Evolutionary conservation across 805 yeast species (phyloP), one percentile per base, ranked within the genome.

Genomic region (Candida arabinofermentans): DNA sequence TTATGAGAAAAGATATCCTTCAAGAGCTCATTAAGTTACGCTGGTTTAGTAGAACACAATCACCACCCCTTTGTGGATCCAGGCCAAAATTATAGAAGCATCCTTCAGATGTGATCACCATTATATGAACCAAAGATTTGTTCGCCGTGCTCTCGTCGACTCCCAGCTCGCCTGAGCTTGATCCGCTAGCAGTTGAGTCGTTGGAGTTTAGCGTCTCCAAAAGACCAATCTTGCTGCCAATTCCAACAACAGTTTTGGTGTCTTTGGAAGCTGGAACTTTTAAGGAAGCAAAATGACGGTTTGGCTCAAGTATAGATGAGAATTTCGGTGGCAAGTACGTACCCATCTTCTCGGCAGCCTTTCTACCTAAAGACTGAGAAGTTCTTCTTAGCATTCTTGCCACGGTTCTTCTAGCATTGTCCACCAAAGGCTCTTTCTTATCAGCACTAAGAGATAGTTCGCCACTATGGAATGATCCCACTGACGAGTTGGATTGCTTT

Each of bases 11-110:
- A 9, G 10, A 1, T 5, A 8, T 7, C 12, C 9, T n/a, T n/a
- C 18, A 39, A 16, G 27, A 33, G 7, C 14, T 23, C 3, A 39
- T 27, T 21, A 60, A 44, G 34, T 57, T 54, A 18, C 49, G 37
- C 55, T 87, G 96, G 46, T 81, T 78, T 35, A 88, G 67, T 40
- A 88, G 65, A 24, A 84, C 79, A 64, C 99, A 93, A 59, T 93
- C 99, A 2, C 99, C 99, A 1, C 98, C 98, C 40, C 90, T 66
- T 46, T 83, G 95, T 0, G 93, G 82, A 56, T 88, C 93, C 38
- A 93, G 68, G 0, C 89, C 87, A 62, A 86, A 91, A 36, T 83
- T 88, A 59, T 85, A 89, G 52, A 86, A 83, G 49, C 74, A 76
- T 0, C 98, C 99, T 42, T 86, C 95, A 0, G 91, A 79, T 0